Evolutionary conservation across 2,329 filamentous ascomycete genomes (phyloP).

Genomic region (Phialophora chinensis): DNA sequence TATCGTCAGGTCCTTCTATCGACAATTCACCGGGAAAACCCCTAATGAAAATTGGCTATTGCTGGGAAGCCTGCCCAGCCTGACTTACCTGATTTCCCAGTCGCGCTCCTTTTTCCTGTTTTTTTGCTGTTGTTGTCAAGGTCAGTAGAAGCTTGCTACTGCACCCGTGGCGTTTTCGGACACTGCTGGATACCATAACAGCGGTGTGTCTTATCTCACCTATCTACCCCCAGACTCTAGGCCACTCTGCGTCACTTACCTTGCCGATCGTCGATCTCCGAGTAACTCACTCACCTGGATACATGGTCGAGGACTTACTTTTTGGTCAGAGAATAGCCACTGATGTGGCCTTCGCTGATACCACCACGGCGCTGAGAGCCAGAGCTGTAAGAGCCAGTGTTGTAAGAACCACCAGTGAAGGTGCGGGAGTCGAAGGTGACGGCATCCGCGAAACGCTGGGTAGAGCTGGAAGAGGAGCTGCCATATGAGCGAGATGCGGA

Average conservation of each 20-base stretch:
- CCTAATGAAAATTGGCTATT: background rate
- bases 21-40: background rate
- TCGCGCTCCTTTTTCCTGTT: background rate
- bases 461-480: background rate
- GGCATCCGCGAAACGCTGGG: background rate
- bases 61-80: background rate
- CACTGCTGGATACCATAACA: slow-evolving; percentile 1
- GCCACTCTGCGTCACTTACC: background rate
- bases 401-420: background rate
- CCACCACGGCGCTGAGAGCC: background rate
- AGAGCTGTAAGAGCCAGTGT: background rate
- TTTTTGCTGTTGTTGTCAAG: background rate
- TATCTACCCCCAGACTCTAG: background rate
- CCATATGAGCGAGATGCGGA: background rate
- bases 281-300: background rate
- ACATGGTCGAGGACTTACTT: background rate
- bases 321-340: background rate
- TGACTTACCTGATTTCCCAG: background rate
- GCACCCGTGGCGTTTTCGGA: background rate
- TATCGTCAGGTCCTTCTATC: background rate
- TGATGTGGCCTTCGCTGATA: background rate
- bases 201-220: background rate
- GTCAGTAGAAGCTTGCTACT: background rate
- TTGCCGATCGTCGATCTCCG: background rate
- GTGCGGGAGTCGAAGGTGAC: background rate